These are phyloP conservation scores for Fusarium continuum DNA, from an alignment of 2,329 filamentous ascomycete species.

Conservation along the genomic window DNA sequence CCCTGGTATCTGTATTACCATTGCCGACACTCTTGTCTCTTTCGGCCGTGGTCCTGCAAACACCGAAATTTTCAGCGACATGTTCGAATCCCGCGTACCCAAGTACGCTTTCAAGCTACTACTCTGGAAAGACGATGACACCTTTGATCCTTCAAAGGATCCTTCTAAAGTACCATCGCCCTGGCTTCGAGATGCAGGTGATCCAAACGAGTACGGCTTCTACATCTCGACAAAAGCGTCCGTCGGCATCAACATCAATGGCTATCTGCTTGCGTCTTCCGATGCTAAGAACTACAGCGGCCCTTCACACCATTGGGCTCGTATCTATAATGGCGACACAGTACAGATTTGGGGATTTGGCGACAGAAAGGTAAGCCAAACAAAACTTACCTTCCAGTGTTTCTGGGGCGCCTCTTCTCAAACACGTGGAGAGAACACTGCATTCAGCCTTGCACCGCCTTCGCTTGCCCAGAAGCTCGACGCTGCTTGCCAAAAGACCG, in stretches of 20 bases:
- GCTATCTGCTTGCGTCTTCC: constrained; percentile 67
- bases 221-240: constrained; percentile 83
- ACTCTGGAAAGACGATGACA: constrained; percentile 74
- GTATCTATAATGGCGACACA: constrained; percentile 79
- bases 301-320: constrained; percentile 70
- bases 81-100: constrained; percentile 75
- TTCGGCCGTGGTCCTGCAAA: constrained; percentile 80
- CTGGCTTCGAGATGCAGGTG: constrained; percentile 47
- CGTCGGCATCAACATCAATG: constrained; percentile 80
- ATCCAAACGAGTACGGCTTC: constrained; percentile 69
- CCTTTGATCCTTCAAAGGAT: constrained; percentile 68
- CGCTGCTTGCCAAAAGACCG: constrained; percentile 55
- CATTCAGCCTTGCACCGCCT: constrained; percentile 50
- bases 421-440: constrained; percentile 46
- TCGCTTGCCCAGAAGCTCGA: constrained; percentile 58
- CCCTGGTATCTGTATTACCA: constrained; percentile 67
- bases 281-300: constrained; percentile 63
- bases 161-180: constrained; percentile 63
- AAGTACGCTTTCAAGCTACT: constrained; percentile 83
- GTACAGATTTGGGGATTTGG: constrained; percentile 73
- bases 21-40: constrained; percentile 73
- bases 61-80: constrained; percentile 71
- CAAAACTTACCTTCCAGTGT: constrained; percentile 62
- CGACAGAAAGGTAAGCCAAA: constrained; percentile 52
- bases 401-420: constrained; percentile 64